A percentile compares a stretch with the other conserved stretches of the same genome.
Conservation (phyloP, 495 filamentous ascomycete species). For the Penicillium maclennaniae region DNA sequence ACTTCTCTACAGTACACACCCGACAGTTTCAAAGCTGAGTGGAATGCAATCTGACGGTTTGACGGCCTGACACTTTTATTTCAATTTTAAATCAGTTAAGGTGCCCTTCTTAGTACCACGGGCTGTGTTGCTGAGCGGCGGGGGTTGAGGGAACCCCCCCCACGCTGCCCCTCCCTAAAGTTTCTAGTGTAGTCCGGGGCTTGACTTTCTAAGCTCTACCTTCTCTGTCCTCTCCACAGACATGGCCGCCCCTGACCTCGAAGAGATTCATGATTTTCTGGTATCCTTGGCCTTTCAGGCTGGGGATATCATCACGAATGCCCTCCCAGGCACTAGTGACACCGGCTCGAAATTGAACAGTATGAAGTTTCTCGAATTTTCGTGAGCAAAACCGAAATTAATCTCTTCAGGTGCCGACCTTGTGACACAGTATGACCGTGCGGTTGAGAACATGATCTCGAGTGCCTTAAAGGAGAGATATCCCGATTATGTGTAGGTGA, state of each 20-base stretch:
- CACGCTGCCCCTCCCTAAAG: background rate
- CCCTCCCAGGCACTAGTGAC: constrained; percentile 60
- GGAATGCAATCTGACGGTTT: background rate
- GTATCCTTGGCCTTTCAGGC: constrained; percentile 71
- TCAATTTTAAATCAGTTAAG: background rate
- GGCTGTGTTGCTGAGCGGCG: background rate
- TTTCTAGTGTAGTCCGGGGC: background rate
- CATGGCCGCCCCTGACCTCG: constrained; percentile 49
- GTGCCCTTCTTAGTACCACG: background rate
- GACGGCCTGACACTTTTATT: background rate
- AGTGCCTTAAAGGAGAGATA: constrained; percentile 58
- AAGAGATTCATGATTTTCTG: constrained; percentile 77
- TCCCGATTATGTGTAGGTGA: constrained; percentile 55
- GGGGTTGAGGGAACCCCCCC: background rate
- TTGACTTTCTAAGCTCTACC: background rate
- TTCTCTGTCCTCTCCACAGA: background rate
- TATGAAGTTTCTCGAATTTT: constrained; percentile 30
- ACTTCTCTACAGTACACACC: background rate
- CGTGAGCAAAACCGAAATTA: constrained; percentile 7
- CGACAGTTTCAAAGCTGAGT: background rate
- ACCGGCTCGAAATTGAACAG: constrained; percentile 83
- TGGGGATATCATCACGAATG: constrained; percentile 74
- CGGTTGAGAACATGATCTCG: constrained; percentile 73
- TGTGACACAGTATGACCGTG: constrained; percentile 82
- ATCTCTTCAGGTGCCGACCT: constrained; percentile 64